Conservation (phyloP, 108 stramenopile genomes). For the Chaetoceros muelleri region DNA sequence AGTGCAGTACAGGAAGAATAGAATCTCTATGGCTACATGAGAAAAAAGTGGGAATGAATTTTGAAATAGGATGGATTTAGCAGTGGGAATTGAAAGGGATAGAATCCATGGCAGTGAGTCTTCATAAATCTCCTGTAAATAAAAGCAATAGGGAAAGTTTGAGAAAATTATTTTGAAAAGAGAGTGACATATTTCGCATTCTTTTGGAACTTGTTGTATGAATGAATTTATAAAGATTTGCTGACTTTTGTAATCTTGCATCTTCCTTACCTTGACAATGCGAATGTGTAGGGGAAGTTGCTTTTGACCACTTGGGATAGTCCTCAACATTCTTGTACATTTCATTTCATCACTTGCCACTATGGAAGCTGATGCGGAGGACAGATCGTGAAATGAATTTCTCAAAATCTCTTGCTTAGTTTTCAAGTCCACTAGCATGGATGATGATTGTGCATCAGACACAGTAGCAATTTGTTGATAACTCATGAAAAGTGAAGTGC, state of each 20-base stretch:
- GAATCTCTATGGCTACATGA: not conserved
- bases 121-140: constrained; percentile 5
- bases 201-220: too few species aligned
- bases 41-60: not conserved
- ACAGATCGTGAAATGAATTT: too few species aligned
- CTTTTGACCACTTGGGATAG: constrained; percentile 1
- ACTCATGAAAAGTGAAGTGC: too few species aligned
- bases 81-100: not conserved
- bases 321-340: not conserved
- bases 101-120: constrained; percentile 3
- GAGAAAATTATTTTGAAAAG: too few species aligned
- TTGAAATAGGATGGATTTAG: not conserved
- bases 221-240: too few species aligned
- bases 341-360: too few species aligned
- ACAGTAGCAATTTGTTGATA: too few species aligned
- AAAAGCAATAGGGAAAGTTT: not conserved
- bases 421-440: too few species aligned
- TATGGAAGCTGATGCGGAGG: too few species aligned
- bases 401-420: too few species aligned
- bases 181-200: too few species aligned
- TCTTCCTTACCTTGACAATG: constrained; percentile 4
- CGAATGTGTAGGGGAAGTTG: not conserved
- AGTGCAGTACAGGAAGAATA: not conserved
- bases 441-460: too few species aligned
- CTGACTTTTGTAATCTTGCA: not conserved